These are phyloP conservation scores for Epichloe coenophiala DNA, from an alignment of 2,329 filamentous ascomycete genomes.

Conservation along the genomic window DNA sequence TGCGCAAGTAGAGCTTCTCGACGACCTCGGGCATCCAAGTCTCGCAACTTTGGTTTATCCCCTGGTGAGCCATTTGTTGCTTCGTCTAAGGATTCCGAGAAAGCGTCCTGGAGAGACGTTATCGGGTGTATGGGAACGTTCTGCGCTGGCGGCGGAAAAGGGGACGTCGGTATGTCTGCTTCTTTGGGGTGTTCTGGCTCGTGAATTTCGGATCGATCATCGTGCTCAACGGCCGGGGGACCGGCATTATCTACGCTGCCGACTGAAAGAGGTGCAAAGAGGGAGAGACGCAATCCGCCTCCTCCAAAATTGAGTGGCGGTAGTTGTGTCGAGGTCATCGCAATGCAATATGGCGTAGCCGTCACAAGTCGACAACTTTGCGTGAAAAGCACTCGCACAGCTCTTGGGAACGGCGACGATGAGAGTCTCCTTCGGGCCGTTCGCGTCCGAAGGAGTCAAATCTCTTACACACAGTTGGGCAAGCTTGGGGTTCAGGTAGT, in stretches of 20 bases:
- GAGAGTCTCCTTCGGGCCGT: neutral
- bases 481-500: neutral
- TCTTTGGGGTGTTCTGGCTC: neutral
- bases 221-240: neutral
- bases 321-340: slow-evolving; percentile 16
- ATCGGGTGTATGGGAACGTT: slow-evolving; percentile 48
- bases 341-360: neutral
- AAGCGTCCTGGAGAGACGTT: slow-evolving; percentile 63
- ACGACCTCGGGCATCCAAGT: slow-evolving; percentile 44
- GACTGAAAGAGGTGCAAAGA: slow-evolving; percentile 13
- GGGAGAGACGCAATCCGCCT: slow-evolving; percentile 17
- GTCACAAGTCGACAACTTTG: neutral
- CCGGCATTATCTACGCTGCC: slow-evolving; percentile 4
- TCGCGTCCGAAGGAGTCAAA: neutral
- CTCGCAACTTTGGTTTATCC: slow-evolving; percentile 37
- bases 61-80: slow-evolving; percentile 37
- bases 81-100: slow-evolving; percentile 69
- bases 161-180: slow-evolving; percentile 4
- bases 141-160: slow-evolving; percentile 7
- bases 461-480: neutral
- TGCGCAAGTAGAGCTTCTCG: slow-evolving; percentile 56
- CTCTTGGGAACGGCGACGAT: neutral
- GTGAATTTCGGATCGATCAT: neutral
- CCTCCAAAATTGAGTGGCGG: slow-evolving; percentile 17
- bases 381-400: neutral